Evolutionary conservation across 345 rosid genomes (phyloP).

Genomic region (Syzygium oleosum): DNA sequence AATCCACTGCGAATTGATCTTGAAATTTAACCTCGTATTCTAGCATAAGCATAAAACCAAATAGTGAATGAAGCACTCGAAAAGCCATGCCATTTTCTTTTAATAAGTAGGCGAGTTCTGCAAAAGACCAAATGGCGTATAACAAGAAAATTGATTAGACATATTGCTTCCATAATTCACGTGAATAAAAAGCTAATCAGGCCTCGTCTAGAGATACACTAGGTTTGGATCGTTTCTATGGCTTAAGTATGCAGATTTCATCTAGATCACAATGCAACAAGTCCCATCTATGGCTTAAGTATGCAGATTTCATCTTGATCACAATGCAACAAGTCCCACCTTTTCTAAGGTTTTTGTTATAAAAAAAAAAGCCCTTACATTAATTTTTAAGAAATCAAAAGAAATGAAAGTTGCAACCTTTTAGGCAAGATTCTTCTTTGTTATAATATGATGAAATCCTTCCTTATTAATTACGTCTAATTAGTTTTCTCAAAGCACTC

Average conservation of each 20-base stretch:
- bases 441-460: background rate
- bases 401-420: background rate
- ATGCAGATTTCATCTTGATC: background rate
- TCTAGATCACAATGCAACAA: too few species aligned
- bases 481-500: background rate
- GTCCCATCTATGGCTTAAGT: background rate
- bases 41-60: background rate
- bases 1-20: background rate
- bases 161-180: background rate
- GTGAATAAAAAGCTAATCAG: background rate
- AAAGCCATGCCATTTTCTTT: background rate
- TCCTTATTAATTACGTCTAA: background rate
- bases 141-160: background rate
- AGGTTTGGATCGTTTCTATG: background rate
- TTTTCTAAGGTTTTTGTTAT: background rate
- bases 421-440: background rate
- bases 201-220: background rate
- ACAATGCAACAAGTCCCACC: background rate
- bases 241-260: too few species aligned
- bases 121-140: background rate
- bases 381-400: background rate
- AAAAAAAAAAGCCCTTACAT: background rate
- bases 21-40: background rate
- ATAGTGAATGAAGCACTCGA: background rate
- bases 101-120: background rate